phyloP scores from a whole-genome alignment of 257 asterid species.

The Apocynum venetum region DNA sequence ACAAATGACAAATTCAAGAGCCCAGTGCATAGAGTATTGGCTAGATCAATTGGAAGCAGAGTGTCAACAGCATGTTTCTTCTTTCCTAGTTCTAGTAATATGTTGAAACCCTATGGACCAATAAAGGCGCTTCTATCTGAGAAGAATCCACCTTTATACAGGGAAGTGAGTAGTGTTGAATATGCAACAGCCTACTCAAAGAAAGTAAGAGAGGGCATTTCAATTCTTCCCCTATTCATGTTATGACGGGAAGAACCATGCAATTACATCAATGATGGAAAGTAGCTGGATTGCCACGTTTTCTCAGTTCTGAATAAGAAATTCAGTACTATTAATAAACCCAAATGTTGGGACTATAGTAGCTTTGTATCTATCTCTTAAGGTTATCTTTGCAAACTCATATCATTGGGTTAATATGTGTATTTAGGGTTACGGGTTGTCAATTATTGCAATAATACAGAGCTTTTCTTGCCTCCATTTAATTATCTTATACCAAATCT shows the following conservation, averaged over 20 bases:
- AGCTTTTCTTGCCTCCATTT: too few relatives aligned
- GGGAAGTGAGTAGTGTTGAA: slow-evolving; percentile 43
- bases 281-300: background rate
- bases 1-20: slow-evolving; percentile 72
- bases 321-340: too few relatives aligned
- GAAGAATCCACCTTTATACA: slow-evolving; percentile 45
- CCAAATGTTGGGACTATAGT: too few relatives aligned
- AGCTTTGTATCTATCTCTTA: too few relatives aligned
- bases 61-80: slow-evolving; percentile 67
- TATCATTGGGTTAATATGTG: too few relatives aligned
- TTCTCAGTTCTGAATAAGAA: too few relatives aligned
- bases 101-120: slow-evolving; percentile 46
- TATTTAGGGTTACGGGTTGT: too few relatives aligned
- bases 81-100: slow-evolving; percentile 38
- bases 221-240: slow-evolving; percentile 43
- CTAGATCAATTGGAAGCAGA: slow-evolving; percentile 42
- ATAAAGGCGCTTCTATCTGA: slow-evolving; percentile 43
- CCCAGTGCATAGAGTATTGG: slow-evolving; percentile 65
- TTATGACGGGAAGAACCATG: slow-evolving; percentile 4
- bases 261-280: background rate
- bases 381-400: too few relatives aligned
- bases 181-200: slow-evolving; percentile 41
- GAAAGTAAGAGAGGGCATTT: slow-evolving; percentile 29
- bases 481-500: too few relatives aligned
- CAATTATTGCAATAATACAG: too few relatives aligned